A percentile compares a stretch with the other conserved stretches of the same genome.
These are phyloP conservation scores for Serendipita sp. DNA, from an alignment of 768 basidiomycete genomes.

Conservation along the genomic window DNA sequence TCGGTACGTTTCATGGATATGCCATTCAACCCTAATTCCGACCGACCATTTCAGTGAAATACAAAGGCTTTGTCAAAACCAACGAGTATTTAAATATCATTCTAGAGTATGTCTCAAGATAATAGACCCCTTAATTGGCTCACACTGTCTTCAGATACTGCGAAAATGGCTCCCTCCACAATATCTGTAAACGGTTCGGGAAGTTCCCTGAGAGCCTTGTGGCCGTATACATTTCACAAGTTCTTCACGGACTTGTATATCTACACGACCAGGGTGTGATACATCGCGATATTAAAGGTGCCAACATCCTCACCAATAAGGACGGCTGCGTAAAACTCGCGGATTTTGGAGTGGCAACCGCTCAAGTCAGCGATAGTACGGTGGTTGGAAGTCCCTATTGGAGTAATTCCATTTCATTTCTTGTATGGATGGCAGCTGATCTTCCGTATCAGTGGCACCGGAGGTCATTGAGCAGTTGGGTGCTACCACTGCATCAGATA, in stretches of 20 bases:
- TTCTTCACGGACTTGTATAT: constrained; percentile 88
- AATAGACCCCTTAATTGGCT: not conserved
- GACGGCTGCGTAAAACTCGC: constrained; percentile 98
- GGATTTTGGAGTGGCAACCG: constrained; percentile 86
- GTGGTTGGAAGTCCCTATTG: constrained; percentile 98
- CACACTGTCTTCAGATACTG: constrained; percentile 48
- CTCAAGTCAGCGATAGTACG: constrained; percentile 65
- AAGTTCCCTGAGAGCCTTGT: constrained; percentile 97
- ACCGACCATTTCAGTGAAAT: constrained; percentile 46
- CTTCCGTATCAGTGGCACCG: constrained; percentile 60
- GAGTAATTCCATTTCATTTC: constrained; percentile 43
- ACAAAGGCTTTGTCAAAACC: constrained; percentile 95
- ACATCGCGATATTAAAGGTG: constrained; percentile 97
- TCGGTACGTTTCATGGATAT: constrained; percentile 18
- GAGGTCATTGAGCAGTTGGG: constrained; percentile 98
- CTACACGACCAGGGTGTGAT: constrained; percentile 99
- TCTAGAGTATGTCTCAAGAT: constrained; percentile 48
- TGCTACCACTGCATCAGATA: constrained; percentile 91
- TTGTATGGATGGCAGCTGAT: not conserved
- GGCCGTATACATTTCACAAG: constrained; percentile 91
- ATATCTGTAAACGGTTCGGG: constrained; percentile 91
- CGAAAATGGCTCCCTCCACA: constrained; percentile 94
- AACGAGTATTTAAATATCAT: constrained; percentile 92
- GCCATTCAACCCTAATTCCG: no score
- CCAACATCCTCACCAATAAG: constrained; percentile 96